Base-by-base conservation (phyloP, 495 filamentous ascomycete genomes). In the Neohortaea acidophila region DNA sequence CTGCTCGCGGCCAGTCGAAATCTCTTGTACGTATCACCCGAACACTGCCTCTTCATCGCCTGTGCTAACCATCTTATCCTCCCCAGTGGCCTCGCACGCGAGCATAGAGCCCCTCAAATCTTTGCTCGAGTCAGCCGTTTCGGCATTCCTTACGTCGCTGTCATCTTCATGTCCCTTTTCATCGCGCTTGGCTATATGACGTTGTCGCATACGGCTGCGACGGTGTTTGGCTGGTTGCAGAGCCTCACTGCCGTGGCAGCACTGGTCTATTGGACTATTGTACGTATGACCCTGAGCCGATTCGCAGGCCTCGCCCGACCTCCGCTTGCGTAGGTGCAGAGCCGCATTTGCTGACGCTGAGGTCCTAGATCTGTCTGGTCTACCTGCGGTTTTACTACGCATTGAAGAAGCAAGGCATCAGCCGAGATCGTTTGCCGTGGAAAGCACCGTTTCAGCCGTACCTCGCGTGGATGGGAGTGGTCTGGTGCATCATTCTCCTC, bases 1-100 rank as follows among this genome's bases (percentile, higher is more conserved):
- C 63, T 84, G 36, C 85, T 81, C 60, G 81, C 77, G 19, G 78
- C 75, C n/a, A 77, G 73, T 0, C 70, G 82, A n/a, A 76, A n/a
- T n/a, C n/a, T 75, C 38, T 65, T 85, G 8, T 79, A 78, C 51
- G 72, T 73, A 13, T 67, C 80, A 45, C n/a, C n/a, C n/a, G n/a
- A n/a, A n/a, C n/a, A n/a, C n/a, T n/a, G n/a, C n/a, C n/a, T n/a
- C n/a, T n/a, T n/a, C n/a, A n/a, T n/a, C n/a, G n/a, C n/a, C n/a
- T n/a, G n/a, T n/a, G n/a, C n/a, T n/a, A n/a, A n/a, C n/a, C n/a
- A n/a, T n/a, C n/a, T n/a, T n/a, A n/a, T n/a, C n/a, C n/a, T n/a
- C n/a, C n/a, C n/a, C n/a, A n/a, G n/a, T n/a, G n/a, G n/a, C n/a
- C n/a, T n/a, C n/a, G 74, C 77, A 1, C 54, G 65, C 21, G 65